Evolutionary conservation across 208 protist genomes (phyloP).

Genomic region (Leishmania arabica): DNA sequence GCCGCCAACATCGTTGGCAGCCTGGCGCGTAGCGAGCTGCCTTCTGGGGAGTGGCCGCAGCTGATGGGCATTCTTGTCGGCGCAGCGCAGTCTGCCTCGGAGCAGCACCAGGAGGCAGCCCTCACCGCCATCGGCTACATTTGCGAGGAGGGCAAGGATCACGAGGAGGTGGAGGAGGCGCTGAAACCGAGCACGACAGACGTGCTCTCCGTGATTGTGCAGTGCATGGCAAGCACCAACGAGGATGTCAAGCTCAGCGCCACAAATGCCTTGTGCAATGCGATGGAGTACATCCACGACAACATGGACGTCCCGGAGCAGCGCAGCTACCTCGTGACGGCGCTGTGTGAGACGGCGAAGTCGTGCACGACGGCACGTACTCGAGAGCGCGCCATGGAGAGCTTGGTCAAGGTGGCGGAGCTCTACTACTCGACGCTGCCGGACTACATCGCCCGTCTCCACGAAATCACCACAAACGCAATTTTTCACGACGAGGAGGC

Average conservation of each 20-base stretch:
- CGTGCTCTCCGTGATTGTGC: constrained; percentile 92
- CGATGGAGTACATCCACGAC: constrained; percentile 95
- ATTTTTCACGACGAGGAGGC: constrained; percentile 92
- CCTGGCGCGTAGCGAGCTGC: constrained; percentile 96
- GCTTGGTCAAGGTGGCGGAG: constrained; percentile 93
- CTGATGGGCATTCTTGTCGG: constrained; percentile 88
- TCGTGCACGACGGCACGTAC: constrained; percentile 49
- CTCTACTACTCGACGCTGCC: constrained; percentile 96
- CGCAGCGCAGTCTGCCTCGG: constrained; percentile 52
- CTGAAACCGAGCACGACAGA: constrained; percentile 73
- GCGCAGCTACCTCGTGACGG: constrained; percentile 90
- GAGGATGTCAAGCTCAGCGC: constrained; percentile 88
- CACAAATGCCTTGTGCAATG: constrained; percentile 94
- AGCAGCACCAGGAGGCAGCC: constrained; percentile 90
- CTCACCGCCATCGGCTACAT: constrained; percentile 97
- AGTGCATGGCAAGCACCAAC: constrained; percentile 85
- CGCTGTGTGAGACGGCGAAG: constrained; percentile 81
- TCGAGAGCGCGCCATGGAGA: constrained; percentile 91
- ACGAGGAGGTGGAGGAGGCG: constrained; percentile 64
- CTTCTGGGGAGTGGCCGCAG: constrained; percentile 92
- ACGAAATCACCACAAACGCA: constrained; percentile 88
- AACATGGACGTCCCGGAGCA: constrained; percentile 95
- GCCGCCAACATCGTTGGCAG: constrained; percentile 95
- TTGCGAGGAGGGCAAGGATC: constrained; percentile 94
- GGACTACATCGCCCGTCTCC: constrained; percentile 90